A percentile compares a stretch with the other conserved stretches of the same genome.
phyloP scores from a whole-genome alignment of 257 asterid species.

The Solanum clarkiae region DNA sequence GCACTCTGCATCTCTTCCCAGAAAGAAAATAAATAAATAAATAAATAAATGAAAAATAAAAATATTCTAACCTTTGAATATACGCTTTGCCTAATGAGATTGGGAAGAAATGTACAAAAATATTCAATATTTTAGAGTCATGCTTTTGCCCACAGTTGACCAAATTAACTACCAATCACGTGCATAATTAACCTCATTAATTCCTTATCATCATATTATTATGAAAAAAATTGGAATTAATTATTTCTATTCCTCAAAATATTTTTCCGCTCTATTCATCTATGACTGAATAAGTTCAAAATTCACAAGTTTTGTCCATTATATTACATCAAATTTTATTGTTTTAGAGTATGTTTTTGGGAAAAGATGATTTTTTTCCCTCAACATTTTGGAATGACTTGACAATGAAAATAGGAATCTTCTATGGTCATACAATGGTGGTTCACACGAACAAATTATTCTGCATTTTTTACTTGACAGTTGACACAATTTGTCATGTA shows the following conservation, averaged over 20 bases:
- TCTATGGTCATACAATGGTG: neutral
- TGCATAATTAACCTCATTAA: neutral
- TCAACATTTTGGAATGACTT: neutral
- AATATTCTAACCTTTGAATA: neutral
- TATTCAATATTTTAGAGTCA: neutral
- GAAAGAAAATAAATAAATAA: neutral
- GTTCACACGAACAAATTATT: neutral
- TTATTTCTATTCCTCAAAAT: neutral
- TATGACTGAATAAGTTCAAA: neutral
- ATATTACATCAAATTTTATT: neutral
- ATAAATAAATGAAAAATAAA: neutral
- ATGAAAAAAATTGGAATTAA: neutral
- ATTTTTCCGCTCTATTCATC: neutral
- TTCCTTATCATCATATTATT: neutral
- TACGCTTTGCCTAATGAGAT: neutral
- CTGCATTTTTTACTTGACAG: neutral
- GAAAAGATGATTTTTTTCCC: neutral
- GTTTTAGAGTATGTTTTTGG: neutral
- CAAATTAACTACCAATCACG: neutral
- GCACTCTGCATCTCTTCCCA: neutral
- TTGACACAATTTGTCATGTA: neutral
- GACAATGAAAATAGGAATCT: neutral
- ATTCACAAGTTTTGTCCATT: neutral
- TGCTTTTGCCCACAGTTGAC: neutral
- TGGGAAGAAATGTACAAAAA: neutral